These are phyloP conservation scores for Vaccinium darrowii DNA, from an alignment of 148 eudicot genomes.

Conservation along the genomic window DNA sequence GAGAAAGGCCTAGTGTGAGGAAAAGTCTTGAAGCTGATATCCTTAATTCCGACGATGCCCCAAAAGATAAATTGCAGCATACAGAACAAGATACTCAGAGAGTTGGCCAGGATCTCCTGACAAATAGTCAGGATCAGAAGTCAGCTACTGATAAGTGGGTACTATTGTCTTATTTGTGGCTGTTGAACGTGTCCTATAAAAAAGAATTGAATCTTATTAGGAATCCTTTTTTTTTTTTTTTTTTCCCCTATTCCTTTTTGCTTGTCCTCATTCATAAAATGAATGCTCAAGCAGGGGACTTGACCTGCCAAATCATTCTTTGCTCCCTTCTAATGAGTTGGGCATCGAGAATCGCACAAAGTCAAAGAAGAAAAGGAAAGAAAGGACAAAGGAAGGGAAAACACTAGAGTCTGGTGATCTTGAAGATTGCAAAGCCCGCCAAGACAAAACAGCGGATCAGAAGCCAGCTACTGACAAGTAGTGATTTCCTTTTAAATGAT, in stretches of 20 bases:
- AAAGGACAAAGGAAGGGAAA: conserved; percentile 24
- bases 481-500: conserved; percentile 4
- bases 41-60: neutral
- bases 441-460: conserved; percentile 17
- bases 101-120: conserved; percentile 4
- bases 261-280: conserved; percentile 1
- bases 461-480: conserved; percentile 12
- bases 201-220: neutral
- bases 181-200: neutral
- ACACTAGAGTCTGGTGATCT: conserved; percentile 13
- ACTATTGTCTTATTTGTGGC: neutral
- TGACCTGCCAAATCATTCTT: conserved; percentile 5
- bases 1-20: neutral
- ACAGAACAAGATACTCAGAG: neutral
- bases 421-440: conserved; percentile 20
- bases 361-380: conserved; percentile 34
- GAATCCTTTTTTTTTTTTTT: neutral
- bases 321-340: conserved; percentile 13
- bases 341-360: conserved; percentile 11
- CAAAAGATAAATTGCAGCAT: conserved; percentile 5
- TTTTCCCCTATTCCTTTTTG: neutral
- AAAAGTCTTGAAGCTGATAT: conserved; percentile 2
- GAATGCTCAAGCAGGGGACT: conserved; percentile 13
- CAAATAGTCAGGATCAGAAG: neutral
- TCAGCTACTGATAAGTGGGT: conserved; percentile 14